A percentile compares a stretch with the other conserved stretches of the same genome.
These are phyloP conservation scores for Oryza nivara DNA, from an alignment of 176 grass and related monocot genomes.

Conservation along the genomic window DNA sequence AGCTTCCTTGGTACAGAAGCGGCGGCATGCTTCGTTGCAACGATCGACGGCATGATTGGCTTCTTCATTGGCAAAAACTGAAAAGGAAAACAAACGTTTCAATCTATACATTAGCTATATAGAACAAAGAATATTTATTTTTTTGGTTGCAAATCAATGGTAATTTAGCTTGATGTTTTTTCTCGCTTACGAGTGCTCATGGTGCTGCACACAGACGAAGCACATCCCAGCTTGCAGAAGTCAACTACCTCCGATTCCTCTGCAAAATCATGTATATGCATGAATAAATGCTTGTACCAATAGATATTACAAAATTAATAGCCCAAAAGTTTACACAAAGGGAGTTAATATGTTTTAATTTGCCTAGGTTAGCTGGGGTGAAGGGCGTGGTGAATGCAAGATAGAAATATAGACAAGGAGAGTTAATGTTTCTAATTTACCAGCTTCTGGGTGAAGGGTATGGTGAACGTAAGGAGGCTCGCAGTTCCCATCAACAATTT, in stretches of 20 bases:
- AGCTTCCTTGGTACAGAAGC: neutral
- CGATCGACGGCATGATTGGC: neutral
- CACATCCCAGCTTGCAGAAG: neutral
- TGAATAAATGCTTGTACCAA: neutral
- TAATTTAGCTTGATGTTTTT: no score
- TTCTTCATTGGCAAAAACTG: neutral
- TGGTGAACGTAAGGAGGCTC: no score
- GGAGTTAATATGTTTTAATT: no score
- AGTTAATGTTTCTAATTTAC: neutral
- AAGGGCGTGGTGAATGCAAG: no score
- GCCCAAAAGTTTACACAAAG: no score
- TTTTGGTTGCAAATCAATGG: no score
- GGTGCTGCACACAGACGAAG: no score
- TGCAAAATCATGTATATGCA: neutral
- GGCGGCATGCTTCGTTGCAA: neutral
- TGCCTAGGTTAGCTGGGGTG: no score
- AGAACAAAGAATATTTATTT: neutral
- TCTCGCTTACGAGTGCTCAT: no score
- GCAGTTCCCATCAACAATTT: neutral
- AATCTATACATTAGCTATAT: neutral
- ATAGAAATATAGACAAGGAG: no score
- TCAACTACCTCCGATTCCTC: no score
- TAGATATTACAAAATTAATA: neutral
- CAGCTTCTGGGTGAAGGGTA: no score
- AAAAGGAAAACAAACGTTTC: neutral